Evolutionary conservation across 2,329 filamentous ascomycete species (phyloP).

Genomic region (Fusarium burgessii): DNA sequence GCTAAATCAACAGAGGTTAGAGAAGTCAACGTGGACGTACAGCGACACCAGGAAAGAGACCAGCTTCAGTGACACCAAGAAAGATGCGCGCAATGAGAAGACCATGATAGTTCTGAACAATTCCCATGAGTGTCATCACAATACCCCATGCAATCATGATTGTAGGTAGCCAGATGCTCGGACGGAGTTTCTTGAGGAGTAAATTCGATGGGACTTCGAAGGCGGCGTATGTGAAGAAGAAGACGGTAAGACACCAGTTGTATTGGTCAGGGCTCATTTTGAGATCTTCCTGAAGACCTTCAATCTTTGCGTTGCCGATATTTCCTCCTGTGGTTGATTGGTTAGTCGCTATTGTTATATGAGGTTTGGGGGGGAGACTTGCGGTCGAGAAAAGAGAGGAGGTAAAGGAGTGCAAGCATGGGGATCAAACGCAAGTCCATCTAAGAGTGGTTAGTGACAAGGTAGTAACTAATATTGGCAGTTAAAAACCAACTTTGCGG

Average conservation of each 20-base stretch:
- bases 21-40: conserved; percentile 39
- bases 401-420: conserved; percentile 74
- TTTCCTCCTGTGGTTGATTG: conserved; percentile 62
- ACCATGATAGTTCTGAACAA: conserved; percentile 62
- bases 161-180: conserved; percentile 78
- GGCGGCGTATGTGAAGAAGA: conserved; percentile 82
- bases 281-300: conserved; percentile 64
- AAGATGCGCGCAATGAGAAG: conserved; percentile 65
- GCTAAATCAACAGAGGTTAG: neutral
- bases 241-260: conserved; percentile 76
- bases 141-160: conserved; percentile 76
- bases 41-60: conserved; percentile 73
- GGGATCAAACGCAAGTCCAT: conserved; percentile 67
- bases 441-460: conserved; percentile 46
- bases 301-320: conserved; percentile 75
- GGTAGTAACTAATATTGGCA: fast-evolving
- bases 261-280: conserved; percentile 75
- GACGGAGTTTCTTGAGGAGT: conserved; percentile 78
- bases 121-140: conserved; percentile 65
- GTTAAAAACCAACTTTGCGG: conserved; percentile 58
- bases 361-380: conserved; percentile 22
- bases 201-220: conserved; percentile 85
- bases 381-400: conserved; percentile 76
- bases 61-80: conserved; percentile 75
- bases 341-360: neutral